Evolutionary conservation across 768 basidiomycete species (phyloP).

Genomic region (Boletus rex-veris): DNA sequence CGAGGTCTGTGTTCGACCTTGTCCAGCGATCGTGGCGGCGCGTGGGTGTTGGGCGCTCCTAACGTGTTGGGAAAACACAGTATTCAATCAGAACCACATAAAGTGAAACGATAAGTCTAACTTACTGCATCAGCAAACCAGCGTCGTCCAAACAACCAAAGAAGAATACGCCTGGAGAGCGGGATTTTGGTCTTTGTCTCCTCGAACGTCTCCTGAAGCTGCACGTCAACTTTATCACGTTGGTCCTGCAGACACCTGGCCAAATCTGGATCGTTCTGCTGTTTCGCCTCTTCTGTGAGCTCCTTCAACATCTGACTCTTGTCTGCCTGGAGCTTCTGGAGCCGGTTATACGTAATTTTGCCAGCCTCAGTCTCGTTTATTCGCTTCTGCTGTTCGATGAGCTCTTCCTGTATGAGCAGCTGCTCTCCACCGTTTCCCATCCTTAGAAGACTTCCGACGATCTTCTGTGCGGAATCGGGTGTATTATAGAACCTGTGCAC

Average conservation of each 20-base stretch:
- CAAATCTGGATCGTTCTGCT: constrained; percentile 8
- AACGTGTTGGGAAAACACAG: background rate
- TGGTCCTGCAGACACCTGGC: constrained; percentile 10
- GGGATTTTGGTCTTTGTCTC: constrained; percentile 21
- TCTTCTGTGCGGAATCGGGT: background rate
- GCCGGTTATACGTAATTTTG: constrained; percentile 13
- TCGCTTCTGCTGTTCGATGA: constrained; percentile 7
- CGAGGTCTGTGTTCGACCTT: too few species aligned
- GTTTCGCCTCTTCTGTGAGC: constrained; percentile 17
- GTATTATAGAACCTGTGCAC: constrained; percentile 3
- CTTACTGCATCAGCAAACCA: constrained; percentile 12
- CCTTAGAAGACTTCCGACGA: background rate
- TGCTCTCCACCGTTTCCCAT: background rate
- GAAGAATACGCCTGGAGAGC: constrained; percentile 2
- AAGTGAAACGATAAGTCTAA: background rate
- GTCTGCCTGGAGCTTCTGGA: constrained; percentile 14
- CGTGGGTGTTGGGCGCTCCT: too few species aligned
- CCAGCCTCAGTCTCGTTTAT: constrained; percentile 23
- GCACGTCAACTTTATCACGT: constrained; percentile 1
- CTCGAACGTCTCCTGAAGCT: constrained; percentile 18
- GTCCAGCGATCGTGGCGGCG: too few species aligned
- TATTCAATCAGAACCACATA: background rate
- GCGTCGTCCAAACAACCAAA: constrained; percentile 5
- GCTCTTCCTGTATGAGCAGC: constrained; percentile 20
- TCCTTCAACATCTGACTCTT: constrained; percentile 11